Base-by-base conservation (phyloP, 257 asterid species). In the Penstemon newberryi region DNA sequence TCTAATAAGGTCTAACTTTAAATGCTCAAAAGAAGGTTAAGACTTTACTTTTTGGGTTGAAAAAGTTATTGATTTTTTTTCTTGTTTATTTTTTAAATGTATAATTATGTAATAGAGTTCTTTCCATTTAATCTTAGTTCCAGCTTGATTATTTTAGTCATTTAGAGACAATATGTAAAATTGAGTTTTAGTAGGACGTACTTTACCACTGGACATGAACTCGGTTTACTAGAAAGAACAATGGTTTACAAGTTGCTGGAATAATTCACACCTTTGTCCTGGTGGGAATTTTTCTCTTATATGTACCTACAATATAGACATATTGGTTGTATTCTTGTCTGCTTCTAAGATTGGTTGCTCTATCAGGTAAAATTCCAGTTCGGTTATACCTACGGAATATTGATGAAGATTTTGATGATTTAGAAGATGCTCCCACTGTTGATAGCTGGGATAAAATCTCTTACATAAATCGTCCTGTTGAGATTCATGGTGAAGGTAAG, bases 391-490 rank as follows among this genome's bases (percentile, higher is more conserved):
- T 94, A 60, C 83, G 94, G 76, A 82, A 66, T 74, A 52, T 75
- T 46, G 70, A 65, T 50, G 87, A 78, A 73, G 90, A 89, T 82
- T 70, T 87, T 55, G 89, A 87, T 11, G 93, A 83, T 58, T 54
- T 91, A 60, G 93, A 87, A 75, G 91, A 84, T 67, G 78, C 69
- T 47, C 82, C 96, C 38, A 37, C 56, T 50, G 79, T 87, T 61
- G 96, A 87, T 63, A 84, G 75, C 79, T 94, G 99, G 99, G 99
- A 91, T 66, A 86, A 78, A 36, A 65, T 91, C 44, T 86, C 90
- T 56, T 94, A 91, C 84, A 81, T 94, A 56, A 94, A 94, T 69
- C 85, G 83, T 70, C 96, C 97, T 3, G 88, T 87, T 67, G 97
- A 91, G 80, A 74, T 85, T 73, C 83, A 58, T 8, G 85, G 79